Base-by-base conservation (phyloP, 305 asterid genomes). In the Coffea humblotiana region DNA sequence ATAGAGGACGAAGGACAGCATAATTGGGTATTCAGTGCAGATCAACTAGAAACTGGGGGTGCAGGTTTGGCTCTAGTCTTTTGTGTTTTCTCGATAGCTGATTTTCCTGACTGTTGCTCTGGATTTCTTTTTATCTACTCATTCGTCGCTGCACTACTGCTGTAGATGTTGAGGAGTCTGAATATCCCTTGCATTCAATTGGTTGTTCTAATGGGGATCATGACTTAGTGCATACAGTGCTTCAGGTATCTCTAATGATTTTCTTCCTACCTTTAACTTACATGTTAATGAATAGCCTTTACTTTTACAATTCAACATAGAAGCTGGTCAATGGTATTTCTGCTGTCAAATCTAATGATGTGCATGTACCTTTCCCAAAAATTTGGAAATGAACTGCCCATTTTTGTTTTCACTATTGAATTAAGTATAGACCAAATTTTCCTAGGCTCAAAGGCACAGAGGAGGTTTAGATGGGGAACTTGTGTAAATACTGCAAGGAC, bases 11-110 rank as follows among this genome's bases (percentile, higher is more conserved):
- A 87, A 73, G 90, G 51, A 82, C 96, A 84, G 74, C 90, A 94
- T 79, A 90, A 91, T 76, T 94, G 99, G 97, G 66, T 90, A 79
- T 95, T 94, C 86, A 90, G 96, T 85, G 97, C 88, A 75, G 97
- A 90, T 82, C 96, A 91, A 81, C 82, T 95, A 63, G 97, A 80
- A 78, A 78, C 71, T 78, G 84, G 85, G 51, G 88, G 64, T 82
- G 78, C 78, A 78, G 98, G 96, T 94, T 84, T 67, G 10, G 35
- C 29, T 51, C 67, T 64, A 65, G 6, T 48, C 78, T 11, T 66
- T 76, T 21, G 27, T 66, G 43, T 25, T 43, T 67, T 75, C 68
- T 35, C 15, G 43, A 63, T 52, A 71, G 64, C 1, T 29, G 64
- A 6, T 65, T 71, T 23, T 27, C 54, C 10, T 51, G 16, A n/a